These are phyloP conservation scores for Melampsora americana DNA, from an alignment of 1,284 basidiomycete genomes.

Conservation along the genomic window DNA sequence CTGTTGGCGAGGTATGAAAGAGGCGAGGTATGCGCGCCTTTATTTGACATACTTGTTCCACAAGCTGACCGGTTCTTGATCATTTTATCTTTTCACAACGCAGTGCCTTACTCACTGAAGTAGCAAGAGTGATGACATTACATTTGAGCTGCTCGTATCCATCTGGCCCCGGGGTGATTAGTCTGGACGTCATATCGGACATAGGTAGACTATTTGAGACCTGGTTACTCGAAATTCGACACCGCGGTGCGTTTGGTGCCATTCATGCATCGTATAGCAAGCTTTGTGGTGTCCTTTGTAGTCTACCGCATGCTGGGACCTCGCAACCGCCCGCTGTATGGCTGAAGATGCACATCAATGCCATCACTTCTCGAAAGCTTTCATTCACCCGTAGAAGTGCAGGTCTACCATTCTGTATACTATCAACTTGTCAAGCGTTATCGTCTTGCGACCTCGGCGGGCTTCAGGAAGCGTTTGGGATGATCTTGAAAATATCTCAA, in stretches of 20 bases:
- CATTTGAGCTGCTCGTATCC: conserved; percentile 8
- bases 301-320: conserved; percentile 5
- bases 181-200: conserved; percentile 19
- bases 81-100: background rate
- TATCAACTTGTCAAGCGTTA: conserved; percentile 41
- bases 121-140: conserved; percentile 14
- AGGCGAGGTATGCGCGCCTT: conserved; percentile 26
- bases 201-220: conserved; percentile 35
- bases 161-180: background rate
- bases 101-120: conserved; percentile 28
- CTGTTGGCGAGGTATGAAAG: conserved; percentile 43
- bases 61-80: background rate
- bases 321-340: conserved; percentile 20
- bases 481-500: conserved; percentile 17
- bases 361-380: conserved; percentile 35
- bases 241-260: conserved; percentile 38
- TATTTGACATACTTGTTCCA: background rate
- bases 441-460: conserved; percentile 6
- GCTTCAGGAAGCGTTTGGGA: conserved; percentile 10
- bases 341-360: conserved; percentile 36
- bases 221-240: conserved; percentile 40
- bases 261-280: conserved; percentile 33
- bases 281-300: conserved; percentile 19
- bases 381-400: conserved; percentile 44
- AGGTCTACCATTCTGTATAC: conserved; percentile 37